These are phyloP conservation scores for Cucumis cinereus DNA, from an alignment of 306 rosid species.

Conservation along the genomic window DNA sequence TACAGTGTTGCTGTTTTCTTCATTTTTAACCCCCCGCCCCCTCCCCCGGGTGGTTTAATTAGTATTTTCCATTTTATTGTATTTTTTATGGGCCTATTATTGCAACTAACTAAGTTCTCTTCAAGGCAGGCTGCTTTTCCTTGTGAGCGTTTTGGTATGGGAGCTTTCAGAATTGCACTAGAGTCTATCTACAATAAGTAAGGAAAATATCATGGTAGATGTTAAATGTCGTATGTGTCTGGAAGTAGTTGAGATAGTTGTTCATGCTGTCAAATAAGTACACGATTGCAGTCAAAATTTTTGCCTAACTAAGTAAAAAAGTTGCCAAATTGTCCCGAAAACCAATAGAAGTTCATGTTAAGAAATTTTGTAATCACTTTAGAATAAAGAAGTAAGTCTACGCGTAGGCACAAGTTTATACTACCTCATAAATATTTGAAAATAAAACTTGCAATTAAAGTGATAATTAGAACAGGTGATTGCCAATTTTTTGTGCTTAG, in stretches of 20 bases:
- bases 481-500: not conserved
- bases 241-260: not conserved
- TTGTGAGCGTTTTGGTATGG: conserved; percentile 86
- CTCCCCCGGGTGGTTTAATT: not conserved
- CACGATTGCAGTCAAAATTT: not conserved
- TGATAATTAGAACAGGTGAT: not conserved
- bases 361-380: not conserved
- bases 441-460: not conserved
- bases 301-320: not conserved
- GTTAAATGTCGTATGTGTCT: not conserved
- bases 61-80: not conserved
- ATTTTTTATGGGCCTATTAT: not conserved
- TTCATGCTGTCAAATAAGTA: not conserved
- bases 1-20: not conserved
- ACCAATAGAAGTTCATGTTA: not conserved
- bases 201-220: conserved; percentile 13
- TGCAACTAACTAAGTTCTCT: conserved; percentile 32
- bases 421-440: not conserved
- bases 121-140: conserved; percentile 85
- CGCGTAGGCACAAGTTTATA: not conserved
- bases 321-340: not conserved
- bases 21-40: not conserved
- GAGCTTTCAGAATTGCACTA: conserved; percentile 90
- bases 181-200: conserved; percentile 82
- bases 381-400: not conserved